Percentiles rank a stretch among this genome's conserved stretches.
Conservation (phyloP, 192 early-diverging fungal species). For the Gigaspora rosea region DNA sequence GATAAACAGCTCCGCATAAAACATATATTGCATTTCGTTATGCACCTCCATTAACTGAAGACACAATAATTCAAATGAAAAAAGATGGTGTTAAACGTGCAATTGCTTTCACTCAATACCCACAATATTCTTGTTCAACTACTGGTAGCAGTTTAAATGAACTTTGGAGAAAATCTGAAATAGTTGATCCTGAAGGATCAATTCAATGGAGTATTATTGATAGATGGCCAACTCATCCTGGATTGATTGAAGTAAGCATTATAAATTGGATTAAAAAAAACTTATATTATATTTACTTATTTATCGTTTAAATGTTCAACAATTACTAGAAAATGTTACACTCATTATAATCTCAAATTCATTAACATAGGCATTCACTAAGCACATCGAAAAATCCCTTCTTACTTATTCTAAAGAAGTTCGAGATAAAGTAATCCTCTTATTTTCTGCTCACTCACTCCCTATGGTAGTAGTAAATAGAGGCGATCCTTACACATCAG, state of each 20-base stretch:
- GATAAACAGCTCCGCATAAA: conserved; percentile 75
- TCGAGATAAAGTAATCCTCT: conserved; percentile 72
- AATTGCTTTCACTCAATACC: conserved; percentile 92
- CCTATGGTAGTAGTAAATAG: conserved; percentile 92
- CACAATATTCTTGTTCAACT: conserved; percentile 96
- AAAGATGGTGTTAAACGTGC: conserved; percentile 80
- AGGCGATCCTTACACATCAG: conserved; percentile 85
- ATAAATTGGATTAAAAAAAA: too few species aligned
- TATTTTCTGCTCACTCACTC: conserved; percentile 96
- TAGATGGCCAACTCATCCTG: conserved; percentile 87
- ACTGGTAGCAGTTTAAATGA: conserved; percentile 93
- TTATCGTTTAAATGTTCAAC: too few species aligned
- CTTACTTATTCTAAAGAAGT: conserved; percentile 62
- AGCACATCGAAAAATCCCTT: conserved; percentile 73
- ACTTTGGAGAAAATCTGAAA: conserved; percentile 66
- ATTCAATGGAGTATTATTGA: conserved; percentile 97
- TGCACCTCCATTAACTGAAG: conserved; percentile 73
- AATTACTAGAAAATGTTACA: too few species aligned
- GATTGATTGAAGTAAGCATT: conserved; percentile 66
- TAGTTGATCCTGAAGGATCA: conserved; percentile 59
- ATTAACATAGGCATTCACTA: conserved; percentile 65
- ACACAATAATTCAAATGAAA: conserved; percentile 78
- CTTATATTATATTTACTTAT: too few species aligned
- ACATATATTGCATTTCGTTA: conserved; percentile 94
- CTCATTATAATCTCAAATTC: not conserved